Base-by-base conservation (phyloP, 352 stramenopile genomes). In the Phytophthora ohioensis region DNA sequence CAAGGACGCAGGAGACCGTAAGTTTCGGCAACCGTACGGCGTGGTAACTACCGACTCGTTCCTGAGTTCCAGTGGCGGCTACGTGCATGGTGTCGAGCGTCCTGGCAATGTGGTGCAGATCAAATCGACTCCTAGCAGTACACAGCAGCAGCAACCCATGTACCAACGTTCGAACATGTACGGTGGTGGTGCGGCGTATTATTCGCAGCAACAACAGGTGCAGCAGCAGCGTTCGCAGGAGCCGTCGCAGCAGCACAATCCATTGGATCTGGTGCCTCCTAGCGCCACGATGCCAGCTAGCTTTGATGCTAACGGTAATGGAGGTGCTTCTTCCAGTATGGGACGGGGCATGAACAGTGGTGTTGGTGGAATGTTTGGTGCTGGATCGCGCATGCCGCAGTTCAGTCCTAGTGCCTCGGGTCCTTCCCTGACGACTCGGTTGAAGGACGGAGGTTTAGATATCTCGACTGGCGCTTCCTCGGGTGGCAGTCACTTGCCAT, bases 31-130 rank as follows among this genome's bases (percentile, higher is more conserved):
- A 36, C 34, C 55, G 2, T 80, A 73, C 51, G 47, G 54, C n/a
- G 71, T 81, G n/a, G 49, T 71, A 35, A 31, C 70, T 7, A 60
- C 51, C 4, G 73, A 78, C 43, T 81, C 73, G 60, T 81, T 81
- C 35, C n/a, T 81, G 10, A 75, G 39, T 31, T 71, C 74, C 27
- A 73, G 41, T 58, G 67, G 62, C 13, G 62, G 47, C n/a, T 78
- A 75, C 34, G 48, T 71, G 35, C 75, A 82, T 36, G 61, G 71
- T 8, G 53, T 78, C 30, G 73, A 81, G 48, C 76, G 76, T 39
- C 64, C 68, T 62, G 76, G 75, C 13, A 80, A 80, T 27, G 64
- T 84, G 38, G 72, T 84, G 55, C 76, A 81, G 67, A 69, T 84
- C 39, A 84, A 84, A 71, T 59, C 73, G n/a, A 72, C 63, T 8